Evolutionary conservation across 148 eudicot species (phyloP), one percentile per base, ranked within the genome.

Genomic region (Vaccinium macrocarpon): DNA sequence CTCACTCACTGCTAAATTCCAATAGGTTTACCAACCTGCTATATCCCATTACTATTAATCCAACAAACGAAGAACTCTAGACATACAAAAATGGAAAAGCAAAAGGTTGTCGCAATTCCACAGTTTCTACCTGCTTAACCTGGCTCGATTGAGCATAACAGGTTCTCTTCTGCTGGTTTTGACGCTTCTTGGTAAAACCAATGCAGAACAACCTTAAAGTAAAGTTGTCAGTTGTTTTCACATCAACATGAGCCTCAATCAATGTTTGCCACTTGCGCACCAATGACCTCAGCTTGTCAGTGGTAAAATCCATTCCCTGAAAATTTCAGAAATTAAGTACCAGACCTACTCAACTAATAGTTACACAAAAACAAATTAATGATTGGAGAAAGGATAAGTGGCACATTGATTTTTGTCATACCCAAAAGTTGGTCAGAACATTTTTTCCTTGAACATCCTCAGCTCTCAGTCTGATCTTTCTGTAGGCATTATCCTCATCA

Each of bases 191-290:
- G 21, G 86, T 85, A 62, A 85, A 85, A 13, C 83, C 86, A 80
- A 85, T 85, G 83, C 86, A 85, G 68, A 85, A 85, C 86, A 85
- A 80, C 55, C 86, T 80, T 23, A 85, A 49, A 32, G 51, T 85
- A 42, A 19, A 85, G 83, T 35, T 70, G 68, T 85, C 86, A 35
- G 86, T 85, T 7, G 86, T 85, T 29, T 85, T 85, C n/a, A 85
- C 83, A 85, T 85, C 86, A 8, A 85, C 86, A 57, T 85, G 80
- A 81, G 86, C 86, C 86, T 85, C 86, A 27, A 85, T 85, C 86
- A 85, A 72, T 18, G 86, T 80, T 73, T 85, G 86, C 86, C 83
- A 85, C 74, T 85, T 85, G 51, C 86, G 86, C 16, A 85, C 86
- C 21, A 85, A 83, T 12, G 86, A 85, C 74, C 86, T 85, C 23